Evolutionary conservation across 108 stramenopile species (phyloP), one percentile per base, ranked within the genome.

Genomic region (Pseudonitzschia multistriata): DNA sequence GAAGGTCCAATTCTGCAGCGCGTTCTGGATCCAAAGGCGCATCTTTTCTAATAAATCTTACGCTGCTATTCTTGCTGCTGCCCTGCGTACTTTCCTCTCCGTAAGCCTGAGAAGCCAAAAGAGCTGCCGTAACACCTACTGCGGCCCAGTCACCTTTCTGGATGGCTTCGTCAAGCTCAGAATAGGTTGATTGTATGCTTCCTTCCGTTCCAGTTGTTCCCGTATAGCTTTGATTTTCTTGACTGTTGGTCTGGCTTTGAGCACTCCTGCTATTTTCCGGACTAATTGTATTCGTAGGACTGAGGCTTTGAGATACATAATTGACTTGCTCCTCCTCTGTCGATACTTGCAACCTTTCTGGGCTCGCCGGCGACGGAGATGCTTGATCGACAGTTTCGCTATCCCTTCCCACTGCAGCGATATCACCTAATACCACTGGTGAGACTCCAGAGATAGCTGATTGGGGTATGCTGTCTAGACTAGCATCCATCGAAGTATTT

Each of bases 121-220:
- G 56, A 10, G 93, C 93, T 8, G 93, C 93, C 45, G 90, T 80
- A 4, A 86, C 90, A 56, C 93, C 90, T 4, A 94, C 93, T 40
- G 88, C 88, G 34, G 88, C 90, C 93, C 93, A 94, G 56, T 94
- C 87, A 39, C 93, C 93, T 52, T 85, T 71, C 72, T 94, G 87
- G 70, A 94, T 91, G 15, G 85, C 87, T 13, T 62, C 50, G 62
- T 91, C 90, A 45, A 94, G 82, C 50, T 94, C 88, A 7, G 81
- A 62, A 36, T 76, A 65, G 30, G 61, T 67, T 3, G 80, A 49
- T 21, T 67, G 29, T 8, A 36, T 34, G 33, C 71, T 57, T 3
- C 31, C 68, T 24, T 62, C 73, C 49, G 40, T 55, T 42, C 57
- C 67, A 42, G 27, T 17, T 24, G 49, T 64, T 56, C 48, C 22